Percentiles rank a stretch among this genome's conserved stretches.
Evolutionary conservation across 441 rosid species (phyloP).

Genomic region (Viola pubescens): DNA sequence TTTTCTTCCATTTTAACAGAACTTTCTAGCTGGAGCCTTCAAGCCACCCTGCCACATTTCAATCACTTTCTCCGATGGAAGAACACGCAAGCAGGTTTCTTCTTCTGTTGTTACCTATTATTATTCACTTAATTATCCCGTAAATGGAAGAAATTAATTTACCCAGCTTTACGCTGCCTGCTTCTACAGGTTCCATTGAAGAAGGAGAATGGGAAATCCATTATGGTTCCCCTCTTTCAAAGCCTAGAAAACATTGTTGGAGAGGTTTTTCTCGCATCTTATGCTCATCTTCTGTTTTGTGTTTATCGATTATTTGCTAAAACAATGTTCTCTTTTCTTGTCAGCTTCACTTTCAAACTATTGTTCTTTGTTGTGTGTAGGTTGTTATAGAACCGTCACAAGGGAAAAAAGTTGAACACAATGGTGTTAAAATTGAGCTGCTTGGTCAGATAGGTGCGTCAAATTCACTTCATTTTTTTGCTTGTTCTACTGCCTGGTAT

Average conservation of each 20-base stretch:
- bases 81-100: constrained; percentile 74
- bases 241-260: constrained; percentile 90
- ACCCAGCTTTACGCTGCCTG: background rate
- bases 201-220: constrained; percentile 85
- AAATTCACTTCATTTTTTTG: constrained; percentile 5
- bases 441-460: constrained; percentile 90
- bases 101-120: background rate
- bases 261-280: constrained; percentile 39
- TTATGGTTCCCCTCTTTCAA: constrained; percentile 72
- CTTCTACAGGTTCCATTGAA: constrained; percentile 62
- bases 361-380: constrained; percentile 20
- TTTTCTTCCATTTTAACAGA: constrained; percentile 29
- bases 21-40: constrained; percentile 88
- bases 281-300: background rate
- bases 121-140: background rate
- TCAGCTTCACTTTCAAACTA: too few species aligned
- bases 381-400: constrained; percentile 71
- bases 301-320: too few species aligned
- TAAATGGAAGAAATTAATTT: too few species aligned
- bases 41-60: constrained; percentile 77
- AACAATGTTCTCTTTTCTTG: too few species aligned
- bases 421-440: constrained; percentile 92
- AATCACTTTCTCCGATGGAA: constrained; percentile 63
- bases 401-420: constrained; percentile 94
- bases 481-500: background rate